Evolutionary conservation across 2,329 filamentous ascomycete genomes (phyloP), one percentile per base, ranked within the genome.

Genomic region (Pleoardoris graminearum): DNA sequence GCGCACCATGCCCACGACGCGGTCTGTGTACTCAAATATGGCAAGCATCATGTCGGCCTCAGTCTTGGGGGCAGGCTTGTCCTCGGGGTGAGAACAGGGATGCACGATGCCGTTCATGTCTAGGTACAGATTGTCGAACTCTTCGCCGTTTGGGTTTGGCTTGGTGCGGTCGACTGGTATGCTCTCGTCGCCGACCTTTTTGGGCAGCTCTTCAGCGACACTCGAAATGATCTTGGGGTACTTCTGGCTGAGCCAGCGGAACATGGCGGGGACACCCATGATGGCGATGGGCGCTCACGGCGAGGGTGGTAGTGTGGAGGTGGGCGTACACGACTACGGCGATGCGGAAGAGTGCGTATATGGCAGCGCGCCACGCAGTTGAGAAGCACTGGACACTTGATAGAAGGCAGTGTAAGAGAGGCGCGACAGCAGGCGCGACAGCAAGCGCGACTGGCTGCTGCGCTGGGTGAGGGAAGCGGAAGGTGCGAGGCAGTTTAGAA

Each of bases 51-150:
- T 99, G 77, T 97, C 94, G 73, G 96, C 91, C 78, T 99, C 94
- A 55, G 94, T 93, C 68, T 88, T 89, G 10, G 94, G 94, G 3
- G 94, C 85, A 1, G 94, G 91, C 58, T 86, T 85, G 68, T 97
- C 93, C 74, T 99, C 94, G 0, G 94, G 94, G 77, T 99, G 94
- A 41, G 93, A 96, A 77, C 94, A 99, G 27, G 95, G 95, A 79
- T 99, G 94, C 32, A 99, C 94, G 62, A 99, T 99, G 72, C 94
- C 95, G 75, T 99, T 99, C 93, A 99, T 97, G 69, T 99, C 94
- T 58, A 99, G 84, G 70, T 99, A 99, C 5, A 99, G 80, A 68
- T 99, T 99, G 77, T 99, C 93, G 68, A 96, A 90, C 75, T 99
- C 94, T 76, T 97, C 93, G 72, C 91, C 91, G 76, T 99, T 99